Conservation (phyloP, 2,329 filamentous ascomycete genomes). For the Xylaria digitata region DNA sequence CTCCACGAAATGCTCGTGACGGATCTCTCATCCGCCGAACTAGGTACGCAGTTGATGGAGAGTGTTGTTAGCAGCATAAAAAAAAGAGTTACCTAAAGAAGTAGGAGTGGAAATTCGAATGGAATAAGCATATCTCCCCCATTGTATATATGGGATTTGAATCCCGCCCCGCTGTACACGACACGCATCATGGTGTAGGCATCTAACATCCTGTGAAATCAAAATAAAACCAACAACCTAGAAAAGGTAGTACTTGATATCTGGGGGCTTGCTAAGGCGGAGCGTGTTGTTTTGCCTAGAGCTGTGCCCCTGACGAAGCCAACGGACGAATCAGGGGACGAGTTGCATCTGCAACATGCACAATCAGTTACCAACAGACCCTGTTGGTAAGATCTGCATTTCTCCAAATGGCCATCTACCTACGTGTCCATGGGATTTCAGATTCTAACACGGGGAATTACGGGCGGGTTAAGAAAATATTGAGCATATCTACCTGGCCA, state of each 20-base stretch:
- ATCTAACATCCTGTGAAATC: no score
- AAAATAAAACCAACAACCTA: no score
- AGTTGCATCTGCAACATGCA: not conserved
- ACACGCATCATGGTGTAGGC: no score
- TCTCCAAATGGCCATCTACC: not conserved
- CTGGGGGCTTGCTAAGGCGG: not conserved
- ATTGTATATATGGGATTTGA: no score
- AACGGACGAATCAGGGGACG: conserved; percentile 3
- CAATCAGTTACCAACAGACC: not conserved
- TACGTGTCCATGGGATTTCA: not conserved
- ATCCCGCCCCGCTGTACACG: no score
- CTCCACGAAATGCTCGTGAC: no score
- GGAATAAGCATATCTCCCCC: no score
- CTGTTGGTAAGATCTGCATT: conserved; percentile 16
- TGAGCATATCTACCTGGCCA: not conserved
- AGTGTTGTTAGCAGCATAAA: no score
- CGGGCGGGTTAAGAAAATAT: not conserved
- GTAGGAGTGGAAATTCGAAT: no score
- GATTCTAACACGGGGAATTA: not conserved
- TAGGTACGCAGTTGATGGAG: no score
- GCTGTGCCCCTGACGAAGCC: not conserved
- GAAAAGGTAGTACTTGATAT: not conserved
- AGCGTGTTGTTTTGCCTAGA: not conserved
- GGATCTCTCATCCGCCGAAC: no score
- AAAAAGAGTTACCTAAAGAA: no score